Conservation (phyloP, 73 alveolate species). For the Paramecium tetraurelia region DNA sequence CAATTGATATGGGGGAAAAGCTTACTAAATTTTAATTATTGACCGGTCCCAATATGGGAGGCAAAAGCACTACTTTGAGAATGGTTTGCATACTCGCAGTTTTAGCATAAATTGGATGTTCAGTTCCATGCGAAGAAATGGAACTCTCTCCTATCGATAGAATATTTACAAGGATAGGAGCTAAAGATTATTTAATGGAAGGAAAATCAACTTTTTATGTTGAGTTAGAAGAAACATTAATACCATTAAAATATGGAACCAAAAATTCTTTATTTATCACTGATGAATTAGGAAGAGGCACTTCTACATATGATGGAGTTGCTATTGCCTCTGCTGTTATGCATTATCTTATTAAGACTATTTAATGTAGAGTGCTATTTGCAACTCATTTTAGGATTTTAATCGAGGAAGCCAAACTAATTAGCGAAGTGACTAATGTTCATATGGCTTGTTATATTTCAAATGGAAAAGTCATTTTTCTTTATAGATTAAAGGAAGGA, state of each 20-base stretch:
- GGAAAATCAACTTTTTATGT: constrained; percentile 85
- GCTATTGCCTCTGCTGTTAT: constrained; percentile 92
- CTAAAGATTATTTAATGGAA: constrained; percentile 88
- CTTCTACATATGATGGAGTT: constrained; percentile 93
- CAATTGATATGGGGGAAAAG: constrained; percentile 38
- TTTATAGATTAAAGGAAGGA: constrained; percentile 88
- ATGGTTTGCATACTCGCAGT: constrained; percentile 82
- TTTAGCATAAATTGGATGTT: constrained; percentile 92
- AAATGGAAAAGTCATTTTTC: constrained; percentile 80
- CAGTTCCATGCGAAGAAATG: constrained; percentile 87
- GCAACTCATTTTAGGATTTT: constrained; percentile 97
- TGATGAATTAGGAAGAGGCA: constrained; percentile 98
- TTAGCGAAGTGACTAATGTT: constrained; percentile 69
- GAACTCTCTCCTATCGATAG: constrained; percentile 83
- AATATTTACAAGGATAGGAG: constrained; percentile 94
- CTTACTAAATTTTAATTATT: constrained; percentile 51
- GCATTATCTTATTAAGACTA: constrained; percentile 69
- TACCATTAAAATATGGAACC: constrained; percentile 81
- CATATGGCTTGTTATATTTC: constrained; percentile 86
- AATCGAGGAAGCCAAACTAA: constrained; percentile 78
- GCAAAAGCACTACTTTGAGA: constrained; percentile 92
- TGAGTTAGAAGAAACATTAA: constrained; percentile 93
- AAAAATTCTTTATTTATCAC: constrained; percentile 84
- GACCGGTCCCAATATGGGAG: constrained; percentile 98
- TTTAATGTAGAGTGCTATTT: constrained; percentile 85